Base-by-base conservation (phyloP, 1,284 basidiomycete species). In the Calocybe gambosa region DNA sequence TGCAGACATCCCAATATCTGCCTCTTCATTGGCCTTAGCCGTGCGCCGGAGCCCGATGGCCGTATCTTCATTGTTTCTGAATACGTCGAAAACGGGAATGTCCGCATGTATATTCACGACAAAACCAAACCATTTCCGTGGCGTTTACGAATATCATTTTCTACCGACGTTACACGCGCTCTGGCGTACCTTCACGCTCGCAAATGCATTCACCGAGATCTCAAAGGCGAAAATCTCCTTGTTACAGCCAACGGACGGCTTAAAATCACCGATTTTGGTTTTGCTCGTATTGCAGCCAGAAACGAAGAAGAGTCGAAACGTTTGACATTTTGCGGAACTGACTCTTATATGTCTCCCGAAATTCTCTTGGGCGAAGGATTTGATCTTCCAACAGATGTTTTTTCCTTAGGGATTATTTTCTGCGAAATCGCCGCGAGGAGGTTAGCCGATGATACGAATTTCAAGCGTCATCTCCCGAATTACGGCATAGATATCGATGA, bases 231-330 rank as follows among this genome's bases (percentile, higher is more conserved):
- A 68, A 99, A 99, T 60, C 75, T 97, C n/a, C 80, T 97, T 28
- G 84, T 97, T 31, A 97, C 93, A 0, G 73, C 85, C 31, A 97
- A 98, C 60, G 89, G 93, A 21, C 82, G 95, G 39, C 77, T 98
- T 62, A 99, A 98, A 71, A 85, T 97, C 56, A 95, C 93, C 29
- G 95, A 98, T 62, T 98, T 98, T 66, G 93, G 93, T 6, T 95
- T 93, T 58, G 91, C 93, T 1, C 78, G 93, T 33, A 96, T 98
- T 57, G 92, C 92, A 0, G 91, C 91, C 0, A 78, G 91, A 25
- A 94, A 90, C 58, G 88, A 83, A 45, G 92, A 94, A 50, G 94
- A 99, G 64, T 84, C 82, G 63, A 87, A 87, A 58, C 78, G 93
- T 16, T 82, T 98, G 57, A 96, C 91, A 0, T 97, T 95, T 68